Conservation (phyloP, 225 moss, liverwort and hornwort species). For the Pseudoscleropodium purum region DNA sequence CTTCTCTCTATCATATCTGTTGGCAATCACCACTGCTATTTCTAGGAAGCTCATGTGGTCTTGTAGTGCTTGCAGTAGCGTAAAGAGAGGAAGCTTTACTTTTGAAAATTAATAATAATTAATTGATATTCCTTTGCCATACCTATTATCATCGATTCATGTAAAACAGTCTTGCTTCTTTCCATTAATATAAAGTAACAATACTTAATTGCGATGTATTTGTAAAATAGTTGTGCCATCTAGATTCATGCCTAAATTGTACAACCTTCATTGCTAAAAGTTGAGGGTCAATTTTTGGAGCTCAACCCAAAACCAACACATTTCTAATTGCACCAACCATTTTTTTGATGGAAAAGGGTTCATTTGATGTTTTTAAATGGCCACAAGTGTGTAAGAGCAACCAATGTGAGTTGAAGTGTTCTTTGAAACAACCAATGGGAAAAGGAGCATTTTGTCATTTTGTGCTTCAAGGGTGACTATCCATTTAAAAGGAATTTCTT, state of each 20-base stretch:
- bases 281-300: too few relatives aligned
- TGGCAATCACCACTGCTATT: not conserved
- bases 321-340: not conserved
- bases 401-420: not conserved
- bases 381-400: not conserved
- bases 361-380: not conserved
- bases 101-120: too few relatives aligned
- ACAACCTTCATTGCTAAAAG: rapidly evolving
- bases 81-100: not conserved
- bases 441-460: not conserved
- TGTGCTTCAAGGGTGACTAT: not conserved
- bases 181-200: not conserved
- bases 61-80: not conserved
- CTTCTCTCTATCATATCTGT: not conserved
- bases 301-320: rapidly evolving
- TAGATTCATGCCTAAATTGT: not conserved
- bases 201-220: not conserved
- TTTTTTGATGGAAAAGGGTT: not conserved
- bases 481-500: not conserved
- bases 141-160: not conserved
- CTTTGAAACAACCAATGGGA: not conserved
- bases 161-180: not conserved
- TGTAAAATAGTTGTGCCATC: not conserved
- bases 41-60: not conserved
- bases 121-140: not conserved